Conservation (phyloP, 805 yeast genomes). For the Lachancea sp. region DNA sequence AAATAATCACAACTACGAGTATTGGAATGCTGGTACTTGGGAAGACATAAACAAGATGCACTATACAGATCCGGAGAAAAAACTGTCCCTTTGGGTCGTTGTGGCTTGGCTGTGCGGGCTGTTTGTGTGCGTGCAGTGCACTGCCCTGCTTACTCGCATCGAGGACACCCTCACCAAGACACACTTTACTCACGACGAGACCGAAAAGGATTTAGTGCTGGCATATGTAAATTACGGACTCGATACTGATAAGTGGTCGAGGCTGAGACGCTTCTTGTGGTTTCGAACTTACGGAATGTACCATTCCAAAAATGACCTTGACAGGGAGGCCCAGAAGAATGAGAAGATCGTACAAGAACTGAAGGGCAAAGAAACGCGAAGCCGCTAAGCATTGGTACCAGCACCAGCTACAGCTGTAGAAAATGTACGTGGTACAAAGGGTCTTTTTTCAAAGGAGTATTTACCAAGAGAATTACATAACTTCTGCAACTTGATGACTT, state of each 20-base stretch:
- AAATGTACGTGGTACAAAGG: too few relatives aligned
- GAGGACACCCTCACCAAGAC: conserved; percentile 33
- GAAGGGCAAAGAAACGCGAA: conserved; percentile 10
- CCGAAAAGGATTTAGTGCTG: conserved; percentile 36
- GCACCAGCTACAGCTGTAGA: too few relatives aligned
- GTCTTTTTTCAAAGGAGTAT: too few relatives aligned
- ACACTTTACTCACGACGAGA: conserved; percentile 36
- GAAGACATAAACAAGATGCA: conserved; percentile 46
- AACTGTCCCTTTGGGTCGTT: conserved; percentile 38
- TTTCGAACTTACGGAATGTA: conserved; percentile 39
- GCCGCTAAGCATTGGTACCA: background rate
- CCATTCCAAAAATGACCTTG: conserved; percentile 28
- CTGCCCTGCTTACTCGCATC: conserved; percentile 35
- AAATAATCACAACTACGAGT: conserved; percentile 32
- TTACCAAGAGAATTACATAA: too few relatives aligned
- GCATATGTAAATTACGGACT: conserved; percentile 48
- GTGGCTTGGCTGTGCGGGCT: conserved; percentile 36
- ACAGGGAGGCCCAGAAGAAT: conserved; percentile 47
- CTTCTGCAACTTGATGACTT: background rate
- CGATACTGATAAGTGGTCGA: conserved; percentile 43
- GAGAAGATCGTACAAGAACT: conserved; percentile 65
- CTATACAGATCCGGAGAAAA: conserved; percentile 36
- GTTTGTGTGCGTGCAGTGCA: conserved; percentile 37
- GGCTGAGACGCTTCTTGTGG: conserved; percentile 54
- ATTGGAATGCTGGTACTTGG: conserved; percentile 62